A percentile compares a stretch with the other conserved stretches of the same genome.
Conservation (phyloP, 1,284 basidiomycete genomes). For the Trametes sp. region DNA sequence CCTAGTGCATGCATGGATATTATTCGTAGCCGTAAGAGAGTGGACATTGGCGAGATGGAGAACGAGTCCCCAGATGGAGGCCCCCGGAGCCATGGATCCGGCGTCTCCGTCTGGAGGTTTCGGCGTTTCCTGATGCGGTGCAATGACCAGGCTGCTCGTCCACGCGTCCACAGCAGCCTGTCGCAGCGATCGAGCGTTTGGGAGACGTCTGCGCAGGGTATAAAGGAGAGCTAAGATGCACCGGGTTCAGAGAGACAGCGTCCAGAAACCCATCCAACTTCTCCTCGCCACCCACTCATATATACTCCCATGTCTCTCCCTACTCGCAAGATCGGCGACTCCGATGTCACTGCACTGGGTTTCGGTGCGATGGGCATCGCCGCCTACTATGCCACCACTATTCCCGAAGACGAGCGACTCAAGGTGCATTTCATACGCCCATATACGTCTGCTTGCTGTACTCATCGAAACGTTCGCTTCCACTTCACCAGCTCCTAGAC, state of each 20-base stretch:
- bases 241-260: background rate
- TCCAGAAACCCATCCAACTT: background rate
- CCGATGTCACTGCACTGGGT: conserved; percentile 37
- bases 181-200: too few relatives aligned
- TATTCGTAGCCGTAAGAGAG: too few relatives aligned
- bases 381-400: conserved; percentile 34
- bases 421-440: conserved; percentile 23
- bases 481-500: conserved; percentile 31
- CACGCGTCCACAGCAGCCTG: too few relatives aligned
- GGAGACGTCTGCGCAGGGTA: too few relatives aligned
- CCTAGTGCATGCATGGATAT: too few relatives aligned
- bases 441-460: background rate
- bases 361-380: conserved; percentile 42
- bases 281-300: background rate
- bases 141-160: too few relatives aligned
- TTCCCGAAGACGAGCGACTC: conserved; percentile 39
- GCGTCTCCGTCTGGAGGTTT: too few relatives aligned
- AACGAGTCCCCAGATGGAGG: too few relatives aligned
- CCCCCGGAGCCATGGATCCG: too few relatives aligned
- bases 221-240: background rate
- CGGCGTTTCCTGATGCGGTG: too few relatives aligned
- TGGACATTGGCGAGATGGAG: too few relatives aligned
- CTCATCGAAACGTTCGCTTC: background rate
- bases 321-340: conserved; percentile 37
- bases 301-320: conserved; percentile 17